Percentiles rank a stretch among this genome's conserved stretches.
Evolutionary conservation across 805 yeast species (phyloP).

Genomic region (Yarrowia phangngaensis): DNA sequence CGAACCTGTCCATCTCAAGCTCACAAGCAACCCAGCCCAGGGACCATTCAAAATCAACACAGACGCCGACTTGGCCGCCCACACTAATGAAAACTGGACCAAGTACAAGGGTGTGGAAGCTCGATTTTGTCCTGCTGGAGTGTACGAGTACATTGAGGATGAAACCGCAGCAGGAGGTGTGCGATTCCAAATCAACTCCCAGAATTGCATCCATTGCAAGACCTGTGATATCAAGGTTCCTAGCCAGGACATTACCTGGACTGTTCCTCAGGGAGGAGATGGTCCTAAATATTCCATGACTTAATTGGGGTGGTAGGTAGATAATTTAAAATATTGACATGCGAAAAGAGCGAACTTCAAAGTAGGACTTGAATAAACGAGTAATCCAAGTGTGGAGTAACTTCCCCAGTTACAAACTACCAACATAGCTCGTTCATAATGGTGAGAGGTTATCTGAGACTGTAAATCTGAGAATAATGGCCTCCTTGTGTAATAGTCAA

Average conservation of each 20-base stretch:
- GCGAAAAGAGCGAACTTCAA: constrained; percentile 26
- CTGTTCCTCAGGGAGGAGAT: constrained; percentile 98
- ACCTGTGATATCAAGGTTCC: constrained; percentile 98
- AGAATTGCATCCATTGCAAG: constrained; percentile 97
- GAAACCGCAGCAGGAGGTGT: constrained; percentile 57
- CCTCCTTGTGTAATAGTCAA: too few relatives aligned
- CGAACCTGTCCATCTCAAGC: constrained; percentile 81
- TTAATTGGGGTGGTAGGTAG: too few relatives aligned
- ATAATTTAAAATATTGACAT: constrained; percentile 34
- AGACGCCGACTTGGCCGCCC: constrained; percentile 45
- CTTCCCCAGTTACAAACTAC: too few relatives aligned
- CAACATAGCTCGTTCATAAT: too few relatives aligned
- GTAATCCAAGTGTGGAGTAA: too few relatives aligned
- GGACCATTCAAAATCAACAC: constrained; percentile 24
- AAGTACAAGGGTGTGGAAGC: constrained; percentile 82
- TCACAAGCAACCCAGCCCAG: constrained; percentile 34
- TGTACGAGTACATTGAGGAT: constrained; percentile 85
- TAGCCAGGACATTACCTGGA: constrained; percentile 89
- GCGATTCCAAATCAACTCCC: constrained; percentile 87
- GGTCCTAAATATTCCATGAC: constrained; percentile 95
- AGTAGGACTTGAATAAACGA: too few relatives aligned
- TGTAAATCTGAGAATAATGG: too few relatives aligned
- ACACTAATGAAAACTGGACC: constrained; percentile 67
- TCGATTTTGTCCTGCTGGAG: constrained; percentile 97
- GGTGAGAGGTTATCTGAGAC: too few relatives aligned